Evolutionary conservation across 2,329 filamentous ascomycete genomes (phyloP), one percentile per base, ranked within the genome.

Genomic region (Annulohypoxylon truncatum): DNA sequence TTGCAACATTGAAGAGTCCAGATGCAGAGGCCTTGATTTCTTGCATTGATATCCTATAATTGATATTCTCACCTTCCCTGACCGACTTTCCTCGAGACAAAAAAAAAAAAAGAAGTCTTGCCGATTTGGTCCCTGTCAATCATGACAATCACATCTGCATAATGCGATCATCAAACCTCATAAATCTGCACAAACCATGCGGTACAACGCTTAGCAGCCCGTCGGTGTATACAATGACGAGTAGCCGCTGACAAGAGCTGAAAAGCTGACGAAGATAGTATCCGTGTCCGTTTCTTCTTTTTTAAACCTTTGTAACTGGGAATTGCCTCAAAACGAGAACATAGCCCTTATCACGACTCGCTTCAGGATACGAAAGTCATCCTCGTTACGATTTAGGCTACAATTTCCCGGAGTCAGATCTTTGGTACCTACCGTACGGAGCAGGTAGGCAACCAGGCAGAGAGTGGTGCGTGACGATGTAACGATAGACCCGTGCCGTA

Each of bases 101-200:
- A 13, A 44, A 44, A 12, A 12, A 24, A 44, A 42, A 22, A 18
- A 38, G 9, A 52, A 52, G 22, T 56, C 51, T 48, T 52, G 51
- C 53, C 35, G 26, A 31, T 57, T 31, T 38, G 47, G 61, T 66
- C 66, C 66, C 58, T 66, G 66, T 68, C 66, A 66, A 65, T 59
- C 65, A 31, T 61, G 40, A 26, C 60, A 52, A 55, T 57, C 51
- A 47, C 26, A 40, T 67, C 61, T 68, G 65, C 57, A 68, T 31
- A 65, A 68, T 68, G 65, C 50, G 54, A 50, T 68, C 65, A 68
- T 65, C 61, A 48, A 61, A 68, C 65, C 65, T 68, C 20, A 51
- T 53, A 64, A 42, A 57, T 58, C 38, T 67, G 47, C 61, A 65
- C 44, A 52, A 65, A 28, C 55, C 28, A 58, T 60, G 60, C 56